phyloP scores from a whole-genome alignment of 768 basidiomycete genomes.

The Lactarius hengduanensis region DNA sequence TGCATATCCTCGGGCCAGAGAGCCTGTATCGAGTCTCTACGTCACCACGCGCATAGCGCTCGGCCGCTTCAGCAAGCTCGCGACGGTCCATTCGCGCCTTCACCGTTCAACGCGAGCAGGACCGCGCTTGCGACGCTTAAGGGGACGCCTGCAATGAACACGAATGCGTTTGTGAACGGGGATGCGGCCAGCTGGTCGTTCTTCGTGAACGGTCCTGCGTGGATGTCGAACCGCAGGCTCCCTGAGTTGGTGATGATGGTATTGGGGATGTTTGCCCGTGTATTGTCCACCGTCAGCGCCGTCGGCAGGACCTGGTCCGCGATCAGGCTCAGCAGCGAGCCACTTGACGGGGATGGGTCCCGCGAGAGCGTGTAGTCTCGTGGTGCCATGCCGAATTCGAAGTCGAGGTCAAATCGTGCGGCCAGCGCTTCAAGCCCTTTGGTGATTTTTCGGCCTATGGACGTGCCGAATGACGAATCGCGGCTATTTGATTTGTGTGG shows the following conservation, averaged over 20 bases:
- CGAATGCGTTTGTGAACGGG: conserved; percentile 65
- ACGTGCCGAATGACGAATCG: conserved; percentile 62
- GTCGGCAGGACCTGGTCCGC: conserved; percentile 41
- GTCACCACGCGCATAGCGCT: conserved; percentile 48
- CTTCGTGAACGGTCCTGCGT: conserved; percentile 54
- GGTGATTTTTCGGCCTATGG: conserved; percentile 51
- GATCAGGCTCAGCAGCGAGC: conserved; percentile 55
- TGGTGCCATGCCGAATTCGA: conserved; percentile 69
- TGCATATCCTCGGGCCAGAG: conserved; percentile 66
- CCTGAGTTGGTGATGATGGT: conserved; percentile 66
- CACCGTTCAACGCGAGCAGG: conserved; percentile 51
- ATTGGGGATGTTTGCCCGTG: conserved; percentile 56
- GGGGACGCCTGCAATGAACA: conserved; percentile 59
- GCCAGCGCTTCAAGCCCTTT: conserved; percentile 53
- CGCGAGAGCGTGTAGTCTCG: conserved; percentile 68
- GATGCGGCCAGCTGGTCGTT: conserved; percentile 78
- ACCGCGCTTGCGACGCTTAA: conserved; percentile 52
- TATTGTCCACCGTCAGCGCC: conserved; percentile 67
- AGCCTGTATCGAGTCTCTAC: conserved; percentile 49
- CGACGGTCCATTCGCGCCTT: conserved; percentile 40
- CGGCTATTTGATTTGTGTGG: conserved; percentile 58
- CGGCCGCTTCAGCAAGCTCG: conserved; percentile 33
- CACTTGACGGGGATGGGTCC: conserved; percentile 61
- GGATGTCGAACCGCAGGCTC: conserved; percentile 28
- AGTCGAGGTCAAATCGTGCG: conserved; percentile 57